Conservation (phyloP, 164 flowering plant species). For the Vitis amurensis region DNA sequence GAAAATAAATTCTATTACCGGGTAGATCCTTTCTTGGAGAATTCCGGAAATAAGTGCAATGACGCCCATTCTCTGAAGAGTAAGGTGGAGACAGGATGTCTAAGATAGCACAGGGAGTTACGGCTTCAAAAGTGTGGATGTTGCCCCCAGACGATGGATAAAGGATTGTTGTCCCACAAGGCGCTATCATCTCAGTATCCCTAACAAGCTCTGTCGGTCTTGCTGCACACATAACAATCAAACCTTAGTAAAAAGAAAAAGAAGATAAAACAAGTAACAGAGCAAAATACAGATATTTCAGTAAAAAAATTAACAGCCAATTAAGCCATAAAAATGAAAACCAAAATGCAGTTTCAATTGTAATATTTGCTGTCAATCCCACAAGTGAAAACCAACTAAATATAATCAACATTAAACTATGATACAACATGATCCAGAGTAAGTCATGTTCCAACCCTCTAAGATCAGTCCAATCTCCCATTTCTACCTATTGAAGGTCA, state of each 20-base stretch:
- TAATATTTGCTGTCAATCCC: neutral
- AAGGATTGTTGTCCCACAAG: slow-evolving; percentile 43
- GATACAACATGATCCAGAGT: neutral
- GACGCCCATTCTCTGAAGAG: slow-evolving; percentile 45
- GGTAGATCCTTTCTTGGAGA: slow-evolving; percentile 34
- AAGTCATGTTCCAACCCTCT: neutral
- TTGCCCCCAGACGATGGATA: slow-evolving; percentile 53
- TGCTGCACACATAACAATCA: slow-evolving; percentile 20
- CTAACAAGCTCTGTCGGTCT: slow-evolving; percentile 44
- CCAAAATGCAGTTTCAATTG: neutral
- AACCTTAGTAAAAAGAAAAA: neutral
- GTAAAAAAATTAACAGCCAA: neutral
- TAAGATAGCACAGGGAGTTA: slow-evolving; percentile 48
- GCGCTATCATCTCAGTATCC: slow-evolving; percentile 47
- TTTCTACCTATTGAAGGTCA: neutral
- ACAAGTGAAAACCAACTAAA: neutral
- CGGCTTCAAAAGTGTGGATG: slow-evolving; percentile 46
- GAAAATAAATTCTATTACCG: slow-evolving; percentile 19
- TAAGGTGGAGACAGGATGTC: slow-evolving; percentile 59
- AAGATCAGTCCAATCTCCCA: neutral
- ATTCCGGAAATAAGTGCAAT: slow-evolving; percentile 49
- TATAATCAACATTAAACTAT: neutral
- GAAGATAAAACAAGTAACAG: neutral
- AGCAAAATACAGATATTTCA: neutral
- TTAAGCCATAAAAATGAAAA: neutral